Evolutionary conservation across 2,329 filamentous ascomycete genomes (phyloP), one percentile per base, ranked within the genome.

Genomic region (Teratosphaeria epicoccoides): DNA sequence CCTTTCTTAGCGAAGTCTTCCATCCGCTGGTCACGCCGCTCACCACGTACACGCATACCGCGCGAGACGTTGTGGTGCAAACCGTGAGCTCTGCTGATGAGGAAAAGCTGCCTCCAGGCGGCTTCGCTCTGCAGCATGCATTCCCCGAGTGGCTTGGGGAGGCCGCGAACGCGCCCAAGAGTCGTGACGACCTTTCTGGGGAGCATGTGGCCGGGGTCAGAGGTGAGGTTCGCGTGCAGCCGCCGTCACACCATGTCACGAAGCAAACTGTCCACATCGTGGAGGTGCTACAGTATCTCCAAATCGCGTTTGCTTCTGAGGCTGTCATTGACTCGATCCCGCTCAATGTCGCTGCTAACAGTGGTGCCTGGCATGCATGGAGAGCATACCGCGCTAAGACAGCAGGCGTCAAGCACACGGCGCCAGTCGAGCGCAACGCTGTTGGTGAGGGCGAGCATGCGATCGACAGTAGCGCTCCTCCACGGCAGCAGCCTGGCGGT

Each of bases 341-440:
- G 1, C 72, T 95, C 0, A 82, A 88, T 57, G 87, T 87, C 17
- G 88, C 90, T 0, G 91, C 88, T 1, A 95, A 97, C 61, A 83
- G 87, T 2, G 88, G 89, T 6, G 93, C 91, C 22, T 97, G 89
- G 85, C 87, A 95, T 71, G 91, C 91, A 4, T 97, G 91, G 91
- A 79, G 82, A 61, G 81, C 86, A 6, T 79, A 91, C 66, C 80
- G 83, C 51, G 72, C 73, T 47, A 71, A 70, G 20, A 47, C 58
- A n/a, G 57, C 65, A 50, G 63, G 64, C n/a, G 33, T 47, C n/a
- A 54, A 54, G 33, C 46, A 40, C 47, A 47, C 55, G n/a, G 49
- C 55, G 23, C 55, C 57, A 24, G 50, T 49, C 2, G 43, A 50
- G 46, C 48, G 52, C 20, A 47, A 48, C 24, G 33, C 50, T 7